These are phyloP conservation scores for Hapsidospora chrysogenum DNA, from an alignment of 495 filamentous ascomycete genomes.

Conservation along the genomic window DNA sequence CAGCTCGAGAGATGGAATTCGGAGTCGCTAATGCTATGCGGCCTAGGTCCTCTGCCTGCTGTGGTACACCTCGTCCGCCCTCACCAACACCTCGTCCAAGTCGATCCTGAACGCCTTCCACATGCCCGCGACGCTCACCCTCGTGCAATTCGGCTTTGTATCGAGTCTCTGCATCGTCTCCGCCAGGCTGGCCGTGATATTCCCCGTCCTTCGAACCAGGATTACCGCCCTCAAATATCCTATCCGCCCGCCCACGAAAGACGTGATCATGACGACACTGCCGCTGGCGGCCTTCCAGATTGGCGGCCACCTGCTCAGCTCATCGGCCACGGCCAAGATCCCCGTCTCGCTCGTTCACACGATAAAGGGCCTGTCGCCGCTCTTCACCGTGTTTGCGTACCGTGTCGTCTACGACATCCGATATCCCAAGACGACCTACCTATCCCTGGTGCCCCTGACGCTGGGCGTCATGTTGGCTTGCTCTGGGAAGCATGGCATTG, in stretches of 20 bases:
- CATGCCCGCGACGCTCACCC: slow-evolving; percentile 80
- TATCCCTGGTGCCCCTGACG: slow-evolving; percentile 84
- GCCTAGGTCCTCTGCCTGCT: slow-evolving; percentile 58
- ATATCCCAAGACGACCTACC: slow-evolving; percentile 77
- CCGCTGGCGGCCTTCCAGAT: slow-evolving; percentile 89
- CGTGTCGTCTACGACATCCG: slow-evolving; percentile 72
- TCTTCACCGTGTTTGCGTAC: slow-evolving; percentile 92
- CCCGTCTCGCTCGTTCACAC: slow-evolving; percentile 96
- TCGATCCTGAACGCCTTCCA: slow-evolving; percentile 88
- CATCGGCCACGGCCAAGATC: slow-evolving; percentile 83
- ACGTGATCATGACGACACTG: slow-evolving; percentile 73
- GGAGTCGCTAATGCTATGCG: slow-evolving; percentile 5
- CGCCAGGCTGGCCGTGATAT: slow-evolving; percentile 51
- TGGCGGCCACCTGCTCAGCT: slow-evolving; percentile 80
- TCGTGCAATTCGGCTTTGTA: slow-evolving; percentile 91
- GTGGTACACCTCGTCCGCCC: slow-evolving; percentile 88
- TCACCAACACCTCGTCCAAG: slow-evolving; percentile 96
- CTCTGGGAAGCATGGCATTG: slow-evolving; percentile 56
- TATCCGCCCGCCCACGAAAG: slow-evolving; percentile 63
- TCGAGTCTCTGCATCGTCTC: slow-evolving; percentile 72
- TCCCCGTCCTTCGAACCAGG: slow-evolving; percentile 45
- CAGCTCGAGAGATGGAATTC: background rate
- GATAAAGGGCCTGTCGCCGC: slow-evolving; percentile 95
- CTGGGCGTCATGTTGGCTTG: slow-evolving; percentile 90
- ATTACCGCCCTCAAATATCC: slow-evolving; percentile 70